Percentiles rank a stretch among this genome's conserved stretches.
phyloP scores from a whole-genome alignment of 2,329 filamentous ascomycete species.

The Botrytis elliptica region DNA sequence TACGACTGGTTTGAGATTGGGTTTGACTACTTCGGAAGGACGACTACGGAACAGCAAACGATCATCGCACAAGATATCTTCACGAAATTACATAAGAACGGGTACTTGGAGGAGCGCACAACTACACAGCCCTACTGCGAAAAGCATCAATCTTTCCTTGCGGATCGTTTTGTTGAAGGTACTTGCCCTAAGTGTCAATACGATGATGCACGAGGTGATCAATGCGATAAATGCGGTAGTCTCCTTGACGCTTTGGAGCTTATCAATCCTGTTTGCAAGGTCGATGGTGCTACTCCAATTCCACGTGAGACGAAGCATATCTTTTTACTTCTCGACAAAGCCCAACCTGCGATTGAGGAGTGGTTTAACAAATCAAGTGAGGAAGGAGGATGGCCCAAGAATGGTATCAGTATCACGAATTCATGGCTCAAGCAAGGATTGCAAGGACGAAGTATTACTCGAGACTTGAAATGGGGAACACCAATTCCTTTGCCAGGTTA shows the following conservation, averaged over 20 bases:
- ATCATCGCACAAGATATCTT: conserved; percentile 94
- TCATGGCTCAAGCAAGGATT: conserved; percentile 82
- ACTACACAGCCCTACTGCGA: conserved; percentile 92
- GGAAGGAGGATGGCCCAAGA: conserved; percentile 74
- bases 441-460: conserved; percentile 82
- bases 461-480: conserved; percentile 86
- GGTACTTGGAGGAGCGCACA: conserved; percentile 80
- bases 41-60: conserved; percentile 84
- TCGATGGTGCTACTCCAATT: conserved; percentile 80
- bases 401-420: conserved; percentile 73
- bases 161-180: conserved; percentile 83
- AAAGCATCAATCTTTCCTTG: conserved; percentile 71
- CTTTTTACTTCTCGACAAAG: conserved; percentile 80
- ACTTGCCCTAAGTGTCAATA: conserved; percentile 73
- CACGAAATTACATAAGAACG: conserved; percentile 80
- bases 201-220: conserved; percentile 68
- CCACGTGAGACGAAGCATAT: conserved; percentile 84
- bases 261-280: conserved; percentile 85
- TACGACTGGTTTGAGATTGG: conserved; percentile 96
- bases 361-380: conserved; percentile 75
- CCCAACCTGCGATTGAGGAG: conserved; percentile 71
- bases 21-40: conserved; percentile 94
- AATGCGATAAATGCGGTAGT: conserved; percentile 71
- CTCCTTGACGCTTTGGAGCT: conserved; percentile 61
- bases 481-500: conserved; percentile 57